phyloP scores from a whole-genome alignment of 169 alveolate species.

The Plasmodium knowlesi region DNA sequence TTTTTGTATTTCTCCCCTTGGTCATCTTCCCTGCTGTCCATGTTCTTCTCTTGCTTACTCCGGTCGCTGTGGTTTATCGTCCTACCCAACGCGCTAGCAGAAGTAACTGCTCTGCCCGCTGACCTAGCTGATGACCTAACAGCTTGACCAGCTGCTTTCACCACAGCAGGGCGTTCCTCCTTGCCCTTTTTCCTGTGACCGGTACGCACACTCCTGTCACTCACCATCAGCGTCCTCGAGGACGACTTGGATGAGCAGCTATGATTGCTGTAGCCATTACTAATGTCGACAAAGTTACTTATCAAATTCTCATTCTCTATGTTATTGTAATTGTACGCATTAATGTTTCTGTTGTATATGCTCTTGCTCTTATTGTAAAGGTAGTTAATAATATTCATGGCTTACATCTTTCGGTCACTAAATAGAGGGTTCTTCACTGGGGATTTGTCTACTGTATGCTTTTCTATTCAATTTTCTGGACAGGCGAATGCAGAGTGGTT shows the following conservation, averaged over 20 bases:
- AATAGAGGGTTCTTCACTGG: neutral
- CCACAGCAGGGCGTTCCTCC: neutral
- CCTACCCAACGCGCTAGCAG: neutral
- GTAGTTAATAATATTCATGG: slow-evolving; percentile 73
- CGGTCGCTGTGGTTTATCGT: neutral
- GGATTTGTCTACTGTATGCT: neutral
- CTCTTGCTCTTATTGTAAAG: slow-evolving; percentile 65
- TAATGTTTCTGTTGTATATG: slow-evolving; percentile 48
- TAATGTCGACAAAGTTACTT: slow-evolving; percentile 25
- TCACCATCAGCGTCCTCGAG: slow-evolving; percentile 3
- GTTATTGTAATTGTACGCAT: slow-evolving; percentile 42
- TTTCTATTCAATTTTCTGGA: neutral
- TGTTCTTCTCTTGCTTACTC: neutral
- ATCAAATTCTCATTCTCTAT: slow-evolving; percentile 73
- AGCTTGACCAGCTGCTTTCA: neutral
- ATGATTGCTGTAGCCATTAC: slow-evolving; percentile 25
- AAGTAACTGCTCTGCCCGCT: neutral
- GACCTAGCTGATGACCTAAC: neutral
- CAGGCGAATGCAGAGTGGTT: neutral
- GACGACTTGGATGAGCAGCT: slow-evolving; percentile 28
- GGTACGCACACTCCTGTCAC: neutral
- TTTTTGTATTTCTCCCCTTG: neutral
- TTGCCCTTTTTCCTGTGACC: neutral
- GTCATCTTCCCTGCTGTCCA: neutral
- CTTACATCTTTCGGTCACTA: slow-evolving; percentile 24